Evolutionary conservation across 2,329 filamentous ascomycete species (phyloP).

Genomic region (Scedosporium minutisporum): DNA sequence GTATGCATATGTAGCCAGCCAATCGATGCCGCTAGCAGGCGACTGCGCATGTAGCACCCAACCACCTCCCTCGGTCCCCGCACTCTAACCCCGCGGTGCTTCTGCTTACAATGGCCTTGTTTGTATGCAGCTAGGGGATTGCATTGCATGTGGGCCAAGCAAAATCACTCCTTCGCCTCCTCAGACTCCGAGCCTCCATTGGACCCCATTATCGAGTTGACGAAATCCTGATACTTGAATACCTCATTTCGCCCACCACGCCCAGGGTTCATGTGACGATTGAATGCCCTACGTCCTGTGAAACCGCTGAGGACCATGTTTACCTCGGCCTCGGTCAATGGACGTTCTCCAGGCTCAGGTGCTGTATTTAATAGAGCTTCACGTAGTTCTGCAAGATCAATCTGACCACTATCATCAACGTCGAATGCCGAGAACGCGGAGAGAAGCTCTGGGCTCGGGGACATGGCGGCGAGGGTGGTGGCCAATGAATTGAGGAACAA

Average conservation of each 20-base stretch:
- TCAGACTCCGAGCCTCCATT: slow-evolving; percentile 20
- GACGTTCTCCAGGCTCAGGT: slow-evolving; percentile 59
- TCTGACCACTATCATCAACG: slow-evolving; percentile 86
- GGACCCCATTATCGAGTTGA: slow-evolving; percentile 56
- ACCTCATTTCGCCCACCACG: slow-evolving; percentile 46
- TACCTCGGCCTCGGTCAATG: slow-evolving; percentile 63
- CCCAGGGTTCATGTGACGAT: slow-evolving; percentile 45
- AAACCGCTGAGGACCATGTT: slow-evolving; percentile 84
- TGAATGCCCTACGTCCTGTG: slow-evolving; percentile 73
- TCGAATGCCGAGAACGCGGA: slow-evolving; percentile 94
- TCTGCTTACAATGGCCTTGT: not conserved
- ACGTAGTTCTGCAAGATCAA: slow-evolving; percentile 72
- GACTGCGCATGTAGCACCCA: slow-evolving; percentile 1
- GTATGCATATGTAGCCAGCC: not conserved
- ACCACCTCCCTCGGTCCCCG: not conserved
- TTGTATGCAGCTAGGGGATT: not conserved
- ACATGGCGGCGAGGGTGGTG: slow-evolving; percentile 62
- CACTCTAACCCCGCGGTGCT: not conserved
- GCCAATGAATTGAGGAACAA: slow-evolving; percentile 79
- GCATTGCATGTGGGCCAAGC: not conserved
- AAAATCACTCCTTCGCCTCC: not conserved
- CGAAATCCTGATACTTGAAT: slow-evolving; percentile 90
- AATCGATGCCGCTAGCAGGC: not conserved
- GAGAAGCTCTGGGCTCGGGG: slow-evolving; percentile 67
- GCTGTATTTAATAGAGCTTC: slow-evolving; percentile 76